phyloP scores from a whole-genome alignment of 2,329 filamentous ascomycete species.

The Talaromyces islandicus region DNA sequence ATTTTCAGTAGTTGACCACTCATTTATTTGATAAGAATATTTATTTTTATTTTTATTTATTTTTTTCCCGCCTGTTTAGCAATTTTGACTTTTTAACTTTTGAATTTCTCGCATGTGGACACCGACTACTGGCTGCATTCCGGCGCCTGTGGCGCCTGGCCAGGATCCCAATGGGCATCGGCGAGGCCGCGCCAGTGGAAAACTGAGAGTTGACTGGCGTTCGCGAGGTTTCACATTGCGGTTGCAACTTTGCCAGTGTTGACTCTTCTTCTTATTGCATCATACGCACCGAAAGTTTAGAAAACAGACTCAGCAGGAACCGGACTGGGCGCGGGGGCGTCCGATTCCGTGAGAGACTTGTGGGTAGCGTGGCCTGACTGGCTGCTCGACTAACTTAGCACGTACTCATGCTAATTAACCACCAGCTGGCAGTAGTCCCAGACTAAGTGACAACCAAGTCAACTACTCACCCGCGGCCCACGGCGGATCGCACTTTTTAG shows the following conservation, averaged over 20 bases:
- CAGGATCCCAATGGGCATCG: not conserved
- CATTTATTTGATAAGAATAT: not conserved
- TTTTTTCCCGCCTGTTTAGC: not conserved
- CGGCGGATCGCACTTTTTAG: not conserved
- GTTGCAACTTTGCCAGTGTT: not conserved
- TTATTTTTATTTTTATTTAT: not conserved
- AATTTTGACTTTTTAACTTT: not conserved
- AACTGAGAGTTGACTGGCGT: not conserved
- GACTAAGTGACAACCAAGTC: not conserved
- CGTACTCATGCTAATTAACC: too few relatives aligned
- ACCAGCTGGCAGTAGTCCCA: too few relatives aligned
- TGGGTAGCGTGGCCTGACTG: not conserved
- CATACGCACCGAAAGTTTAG: too few relatives aligned
- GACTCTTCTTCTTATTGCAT: not conserved
- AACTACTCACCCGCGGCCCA: not conserved
- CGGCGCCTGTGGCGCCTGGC: not conserved
- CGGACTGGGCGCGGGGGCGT: not conserved
- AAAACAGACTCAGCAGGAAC: not conserved
- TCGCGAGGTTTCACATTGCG: not conserved
- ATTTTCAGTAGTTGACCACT: not conserved
- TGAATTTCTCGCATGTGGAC: not conserved
- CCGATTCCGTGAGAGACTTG: not conserved
- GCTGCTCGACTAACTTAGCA: too few relatives aligned
- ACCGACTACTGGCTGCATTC: not conserved
- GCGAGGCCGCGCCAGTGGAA: not conserved